Base-by-base conservation (phyloP, 1,284 basidiomycete species). In the Volvariella volvacea region DNA sequence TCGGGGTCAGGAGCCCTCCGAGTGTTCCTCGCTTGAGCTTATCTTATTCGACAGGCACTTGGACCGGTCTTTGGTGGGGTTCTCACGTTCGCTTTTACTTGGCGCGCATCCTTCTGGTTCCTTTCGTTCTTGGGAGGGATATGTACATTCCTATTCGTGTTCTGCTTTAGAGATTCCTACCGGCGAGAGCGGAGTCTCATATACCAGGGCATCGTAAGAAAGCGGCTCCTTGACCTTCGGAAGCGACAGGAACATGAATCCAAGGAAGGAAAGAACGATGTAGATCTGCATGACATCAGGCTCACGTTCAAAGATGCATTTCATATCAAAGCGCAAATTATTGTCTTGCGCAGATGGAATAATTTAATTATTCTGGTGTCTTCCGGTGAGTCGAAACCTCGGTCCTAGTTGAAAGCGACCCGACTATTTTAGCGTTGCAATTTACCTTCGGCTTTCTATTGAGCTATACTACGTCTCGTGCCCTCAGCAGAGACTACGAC, bases 31-130 rank as follows among this genome's bases (percentile, higher is more conserved):
- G 39, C 10, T 12, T 15, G 28, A n/a, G n/a, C n/a, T n/a, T n/a
- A n/a, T n/a, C n/a, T n/a, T n/a, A n/a, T n/a, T 43, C 4, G 22
- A 20, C 34, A 36, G 34, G 34, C 77, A 7, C 57, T 87, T 1
- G 85, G 82, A 0, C 82, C 84, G 3, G 66, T 88, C 31, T 54
- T 70, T 10, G 76, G 76, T 3, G 87, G 86, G 1, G 71, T 67
- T 0, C 67, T 88, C 3, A 76, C 79, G 0, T 65, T 78, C 51
- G 69, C 63, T 0, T 82, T 79, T 55, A 68, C 66, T 41, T 89
- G 88, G 86, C 71, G 81, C 22, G 73, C 75, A 3, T 71, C 74
- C 0, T 83, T 88, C 59, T 89, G 82, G 67, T 84, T 88, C 57
- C 68, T 88, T 20, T 66, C 71, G 0, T 77, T 74, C 34, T 74